Evolutionary conservation across 2,329 filamentous ascomycete genomes (phyloP), one percentile per base, ranked within the genome.

Genomic region (Aspergillus sclerotialis): DNA sequence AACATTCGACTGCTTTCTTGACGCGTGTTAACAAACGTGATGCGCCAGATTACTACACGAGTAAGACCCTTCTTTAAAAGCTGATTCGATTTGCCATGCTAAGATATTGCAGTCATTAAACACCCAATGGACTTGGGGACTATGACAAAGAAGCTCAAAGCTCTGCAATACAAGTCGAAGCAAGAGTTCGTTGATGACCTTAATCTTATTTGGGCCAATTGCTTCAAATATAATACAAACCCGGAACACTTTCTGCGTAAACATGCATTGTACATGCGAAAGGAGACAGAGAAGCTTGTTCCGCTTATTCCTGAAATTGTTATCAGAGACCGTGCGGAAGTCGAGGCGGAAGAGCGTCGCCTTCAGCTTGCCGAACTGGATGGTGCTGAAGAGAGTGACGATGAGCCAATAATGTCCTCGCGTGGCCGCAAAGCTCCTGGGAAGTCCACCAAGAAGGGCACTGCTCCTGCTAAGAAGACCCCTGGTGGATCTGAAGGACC

Each of bases 321-420:
- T 15, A 87, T 98, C 44, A 77, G 88, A 44, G 86, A 94, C 45
- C 82, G 92, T 42, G 92, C 89, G 12, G 92, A 96, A 57, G 88
- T 96, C 5, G 92, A 98, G 63, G 84, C 84, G 11, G 85, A 92
- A 48, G 70, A 76, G 60, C 78, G 90, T 35, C 76, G 88, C 42
- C 83, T 92, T 56, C 86, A 93, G 50, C 85, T 76, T 40, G 72
- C 89, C 42, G 88, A 92, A 32, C 82, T 82, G 29, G 87, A 90
- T 48, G 84, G 73, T 25, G 85, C 76, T 17, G 90, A 95, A 39
- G 90, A 95, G 60, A 94, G 88, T 48, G 90, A 96, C 52, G 90
- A 96, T 56, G 89, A 94, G 62, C 92, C 92, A 7, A 96, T 98
- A 54, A 96, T 96, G 85, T 92, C 92, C 38, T 95, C 90, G 32